Conservation (phyloP, 441 rosid species). For the Dalechampia spathulata region DNA sequence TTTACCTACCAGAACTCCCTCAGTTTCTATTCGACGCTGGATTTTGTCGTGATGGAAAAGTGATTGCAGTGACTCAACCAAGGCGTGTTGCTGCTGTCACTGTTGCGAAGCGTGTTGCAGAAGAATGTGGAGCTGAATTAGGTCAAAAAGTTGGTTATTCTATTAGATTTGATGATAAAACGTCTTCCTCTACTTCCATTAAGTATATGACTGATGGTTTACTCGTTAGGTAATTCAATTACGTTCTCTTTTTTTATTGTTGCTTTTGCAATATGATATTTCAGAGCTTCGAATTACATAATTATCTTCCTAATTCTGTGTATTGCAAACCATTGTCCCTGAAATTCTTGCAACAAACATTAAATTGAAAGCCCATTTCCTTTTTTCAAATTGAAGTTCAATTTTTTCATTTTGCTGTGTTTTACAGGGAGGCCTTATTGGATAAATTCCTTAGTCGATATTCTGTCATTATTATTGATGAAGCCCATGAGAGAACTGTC, state of each 20-base stretch:
- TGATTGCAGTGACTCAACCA: slow-evolving; percentile 76
- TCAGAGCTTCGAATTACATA: too few relatives aligned
- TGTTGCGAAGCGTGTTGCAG: slow-evolving; percentile 83
- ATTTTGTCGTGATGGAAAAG: slow-evolving; percentile 64
- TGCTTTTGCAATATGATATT: too few relatives aligned
- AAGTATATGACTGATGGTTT: slow-evolving; percentile 97
- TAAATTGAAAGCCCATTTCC: too few relatives aligned
- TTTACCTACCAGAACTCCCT: slow-evolving; percentile 57
- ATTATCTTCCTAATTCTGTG: too few relatives aligned
- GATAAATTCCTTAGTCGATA: slow-evolving; percentile 82
- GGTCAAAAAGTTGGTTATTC: slow-evolving; percentile 88
- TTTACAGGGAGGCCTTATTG: slow-evolving; percentile 73
- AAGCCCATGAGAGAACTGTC: slow-evolving; percentile 95
- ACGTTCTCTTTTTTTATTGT: too few relatives aligned
- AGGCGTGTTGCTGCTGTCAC: slow-evolving; percentile 94
- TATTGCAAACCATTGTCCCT: too few relatives aligned
- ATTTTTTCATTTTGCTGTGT: too few relatives aligned
- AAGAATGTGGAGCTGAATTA: slow-evolving; percentile 68
- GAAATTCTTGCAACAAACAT: too few relatives aligned
- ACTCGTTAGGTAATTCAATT: slow-evolving; percentile 48
- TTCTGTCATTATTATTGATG: slow-evolving; percentile 79
- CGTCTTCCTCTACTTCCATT: slow-evolving; percentile 58
- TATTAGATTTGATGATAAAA: slow-evolving; percentile 74
- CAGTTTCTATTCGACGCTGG: slow-evolving; percentile 73
- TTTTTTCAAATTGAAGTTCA: too few relatives aligned